phyloP scores from a whole-genome alignment of 148 eudicot species.

The Chenopodium berlandieri region DNA sequence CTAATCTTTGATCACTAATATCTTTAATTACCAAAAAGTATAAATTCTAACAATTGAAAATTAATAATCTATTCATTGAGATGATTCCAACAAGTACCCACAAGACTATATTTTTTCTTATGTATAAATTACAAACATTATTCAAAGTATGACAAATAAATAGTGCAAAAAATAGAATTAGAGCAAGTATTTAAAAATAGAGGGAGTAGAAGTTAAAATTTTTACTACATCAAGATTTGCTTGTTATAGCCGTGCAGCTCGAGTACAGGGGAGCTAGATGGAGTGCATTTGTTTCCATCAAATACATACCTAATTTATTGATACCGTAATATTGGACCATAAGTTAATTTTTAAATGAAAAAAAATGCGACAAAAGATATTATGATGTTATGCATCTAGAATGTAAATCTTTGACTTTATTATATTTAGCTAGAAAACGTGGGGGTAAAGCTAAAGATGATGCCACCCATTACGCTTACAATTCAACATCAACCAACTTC shows the following conservation, averaged over 20 bases:
- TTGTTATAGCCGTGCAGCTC: background rate
- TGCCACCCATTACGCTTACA: slow-evolving; percentile 22
- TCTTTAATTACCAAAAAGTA: no score
- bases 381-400: slow-evolving; percentile 20
- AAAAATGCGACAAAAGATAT: background rate
- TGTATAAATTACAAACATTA: no score
- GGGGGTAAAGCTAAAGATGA: slow-evolving; percentile 18
- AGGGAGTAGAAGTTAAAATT: no score
- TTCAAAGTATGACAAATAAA: no score
- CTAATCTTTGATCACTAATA: no score
- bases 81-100: no score
- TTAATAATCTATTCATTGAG: no score
- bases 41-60: no score
- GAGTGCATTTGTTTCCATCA: background rate
- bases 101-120: no score
- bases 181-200: no score
- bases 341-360: background rate
- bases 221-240: background rate
- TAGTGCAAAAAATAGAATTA: no score
- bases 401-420: background rate
- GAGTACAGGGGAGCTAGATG: background rate
- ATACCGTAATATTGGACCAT: background rate
- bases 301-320: background rate
- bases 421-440: slow-evolving; percentile 16
- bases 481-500: background rate